Evolutionary conservation across 345 rosid genomes (phyloP).

Genomic region (Corchorus capsularis): DNA sequence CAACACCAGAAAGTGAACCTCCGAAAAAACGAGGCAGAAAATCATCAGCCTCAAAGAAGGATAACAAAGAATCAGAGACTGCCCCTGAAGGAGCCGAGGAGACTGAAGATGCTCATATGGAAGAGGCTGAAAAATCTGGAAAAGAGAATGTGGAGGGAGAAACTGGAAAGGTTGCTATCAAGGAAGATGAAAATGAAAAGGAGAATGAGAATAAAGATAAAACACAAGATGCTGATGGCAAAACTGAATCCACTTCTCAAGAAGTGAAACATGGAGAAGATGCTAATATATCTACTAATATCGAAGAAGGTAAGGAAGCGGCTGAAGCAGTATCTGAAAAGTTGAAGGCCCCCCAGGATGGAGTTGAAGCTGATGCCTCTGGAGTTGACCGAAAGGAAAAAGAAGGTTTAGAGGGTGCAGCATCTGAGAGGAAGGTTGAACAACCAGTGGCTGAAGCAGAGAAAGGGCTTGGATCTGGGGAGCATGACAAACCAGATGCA

Average conservation of each 20-base stretch:
- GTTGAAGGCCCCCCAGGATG: conserved; percentile 13
- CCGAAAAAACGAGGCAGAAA: conserved; percentile 54
- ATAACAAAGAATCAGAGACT: conserved; percentile 43
- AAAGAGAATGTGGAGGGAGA: conserved; percentile 31
- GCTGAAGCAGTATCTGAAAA: conserved; percentile 29
- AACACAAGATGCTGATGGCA: conserved; percentile 24
- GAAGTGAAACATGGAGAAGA: conserved; percentile 33
- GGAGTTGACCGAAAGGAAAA: conserved; percentile 13
- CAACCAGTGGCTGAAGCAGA: conserved; percentile 1
- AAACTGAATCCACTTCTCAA: conserved; percentile 8
- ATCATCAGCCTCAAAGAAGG: conserved; percentile 54
- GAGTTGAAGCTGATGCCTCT: conserved; percentile 19
- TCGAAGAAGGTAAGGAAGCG: conserved; percentile 26
- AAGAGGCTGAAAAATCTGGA: conserved; percentile 41
- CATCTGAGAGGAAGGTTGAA: conserved; percentile 9
- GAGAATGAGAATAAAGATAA: conserved; percentile 24
- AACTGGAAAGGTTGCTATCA: conserved; percentile 29
- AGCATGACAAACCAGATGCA: conserved; percentile 1
- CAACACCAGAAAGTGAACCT: conserved; percentile 43
- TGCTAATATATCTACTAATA: conserved; percentile 26
- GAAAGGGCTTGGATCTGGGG: neutral
- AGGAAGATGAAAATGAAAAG: conserved; percentile 26
- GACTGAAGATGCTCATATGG: conserved; percentile 36
- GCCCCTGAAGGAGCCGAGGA: conserved; percentile 35
- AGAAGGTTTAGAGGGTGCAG: neutral